Percentiles rank a stretch among this genome's conserved stretches.
Conservation (phyloP, 805 yeast species). For the Phaffomyces antillensis region DNA sequence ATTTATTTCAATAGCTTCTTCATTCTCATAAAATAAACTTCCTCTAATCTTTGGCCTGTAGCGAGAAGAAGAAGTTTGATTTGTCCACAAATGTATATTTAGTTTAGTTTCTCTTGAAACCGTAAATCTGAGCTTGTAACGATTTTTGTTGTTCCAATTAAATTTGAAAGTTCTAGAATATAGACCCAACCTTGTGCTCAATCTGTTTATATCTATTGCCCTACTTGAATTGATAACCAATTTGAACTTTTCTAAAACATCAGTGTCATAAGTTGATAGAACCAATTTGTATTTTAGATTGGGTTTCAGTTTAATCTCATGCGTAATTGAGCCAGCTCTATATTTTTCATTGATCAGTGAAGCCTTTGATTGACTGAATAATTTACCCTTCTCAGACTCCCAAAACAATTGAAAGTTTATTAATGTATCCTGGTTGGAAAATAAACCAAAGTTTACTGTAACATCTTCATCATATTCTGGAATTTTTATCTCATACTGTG, state of each 20-base stretch:
- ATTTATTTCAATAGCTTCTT: conserved; percentile 37
- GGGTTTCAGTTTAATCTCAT: conserved; percentile 18
- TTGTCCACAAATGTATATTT: conserved; percentile 15
- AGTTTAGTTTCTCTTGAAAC: conserved; percentile 15
- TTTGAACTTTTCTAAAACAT: conserved; percentile 24
- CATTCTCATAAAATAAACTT: conserved; percentile 36
- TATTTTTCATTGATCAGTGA: conserved; percentile 31
- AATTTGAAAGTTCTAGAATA: conserved; percentile 23
- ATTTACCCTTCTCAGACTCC: conserved; percentile 20
- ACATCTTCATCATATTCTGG: conserved; percentile 18
- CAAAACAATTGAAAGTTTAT: conserved; percentile 41
- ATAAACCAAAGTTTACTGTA: conserved; percentile 13
- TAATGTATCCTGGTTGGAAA: conserved; percentile 23
- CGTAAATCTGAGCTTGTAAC: conserved; percentile 29
- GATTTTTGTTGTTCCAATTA: conserved; percentile 34
- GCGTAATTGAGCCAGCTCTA: conserved; percentile 20
- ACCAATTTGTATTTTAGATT: conserved; percentile 39
- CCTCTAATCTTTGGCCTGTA: conserved; percentile 43
- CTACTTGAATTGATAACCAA: conserved; percentile 25
- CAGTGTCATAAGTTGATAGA: conserved; percentile 37
- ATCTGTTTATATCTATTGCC: conserved; percentile 9
- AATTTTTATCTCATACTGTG: conserved; percentile 39
- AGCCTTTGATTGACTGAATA: conserved; percentile 26
- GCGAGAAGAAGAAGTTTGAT: conserved; percentile 4
- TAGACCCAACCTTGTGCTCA: conserved; percentile 29